These are phyloP conservation scores for Puccinia triticina DNA, from an alignment of 1,284 basidiomycete genomes.

Conservation along the genomic window DNA sequence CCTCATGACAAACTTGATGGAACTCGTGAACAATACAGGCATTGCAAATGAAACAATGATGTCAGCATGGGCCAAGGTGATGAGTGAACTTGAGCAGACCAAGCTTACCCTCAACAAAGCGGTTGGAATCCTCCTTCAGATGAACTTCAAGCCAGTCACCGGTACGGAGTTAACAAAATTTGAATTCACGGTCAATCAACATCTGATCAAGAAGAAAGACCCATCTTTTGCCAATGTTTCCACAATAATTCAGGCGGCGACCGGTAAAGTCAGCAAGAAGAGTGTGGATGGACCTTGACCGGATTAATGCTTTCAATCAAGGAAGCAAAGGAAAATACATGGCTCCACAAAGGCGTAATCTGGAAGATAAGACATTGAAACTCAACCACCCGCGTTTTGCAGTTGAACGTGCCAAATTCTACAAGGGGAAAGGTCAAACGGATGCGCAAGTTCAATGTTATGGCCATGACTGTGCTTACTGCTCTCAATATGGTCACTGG, in stretches of 20 bases:
- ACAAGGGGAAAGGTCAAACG: neutral
- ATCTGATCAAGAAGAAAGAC: neutral
- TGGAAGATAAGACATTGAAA: neutral
- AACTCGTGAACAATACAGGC: neutral
- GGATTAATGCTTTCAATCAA: neutral
- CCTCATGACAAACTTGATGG: neutral
- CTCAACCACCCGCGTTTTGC: neutral
- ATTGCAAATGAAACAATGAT: neutral
- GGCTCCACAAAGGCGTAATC: neutral
- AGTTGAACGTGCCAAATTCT: neutral
- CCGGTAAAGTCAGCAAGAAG: neutral
- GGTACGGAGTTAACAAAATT: neutral
- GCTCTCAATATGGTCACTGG: neutral
- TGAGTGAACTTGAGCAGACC: neutral
- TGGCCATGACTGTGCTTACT: neutral
- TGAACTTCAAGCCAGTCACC: neutral
- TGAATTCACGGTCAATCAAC: neutral
- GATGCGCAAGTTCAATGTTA: neutral
- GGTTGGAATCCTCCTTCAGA: neutral
- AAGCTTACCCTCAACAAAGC: neutral
- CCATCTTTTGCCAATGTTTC: neutral
- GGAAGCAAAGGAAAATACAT: neutral
- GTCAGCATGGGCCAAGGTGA: neutral
- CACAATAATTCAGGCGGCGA: neutral
- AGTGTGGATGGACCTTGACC: neutral